phyloP scores from a whole-genome alignment of 2,329 filamentous ascomycete species.

The Pyricularia sp. region DNA sequence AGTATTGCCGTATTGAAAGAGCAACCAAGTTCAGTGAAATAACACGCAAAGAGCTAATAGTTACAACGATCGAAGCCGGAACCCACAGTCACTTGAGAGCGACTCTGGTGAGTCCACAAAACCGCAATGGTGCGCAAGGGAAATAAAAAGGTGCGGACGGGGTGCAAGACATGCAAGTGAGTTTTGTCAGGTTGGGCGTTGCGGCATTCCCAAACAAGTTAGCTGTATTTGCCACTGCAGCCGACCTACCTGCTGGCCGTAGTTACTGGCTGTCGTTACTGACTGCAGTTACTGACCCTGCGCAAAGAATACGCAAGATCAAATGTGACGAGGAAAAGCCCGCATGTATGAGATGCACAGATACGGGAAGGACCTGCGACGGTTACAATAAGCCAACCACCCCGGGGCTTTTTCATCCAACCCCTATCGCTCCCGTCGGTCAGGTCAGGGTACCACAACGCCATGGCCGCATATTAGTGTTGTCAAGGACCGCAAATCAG shows the following conservation, averaged over 20 bases:
- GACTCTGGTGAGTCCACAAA: background rate
- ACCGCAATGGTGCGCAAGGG: background rate
- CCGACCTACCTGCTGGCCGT: background rate
- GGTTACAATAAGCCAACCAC: constrained; percentile 10
- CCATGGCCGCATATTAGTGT: background rate
- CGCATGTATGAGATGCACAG: constrained; percentile 15
- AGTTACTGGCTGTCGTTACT: background rate
- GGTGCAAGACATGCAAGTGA: constrained; percentile 7
- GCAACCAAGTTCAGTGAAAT: background rate
- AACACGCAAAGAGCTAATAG: background rate
- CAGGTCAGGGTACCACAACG: background rate
- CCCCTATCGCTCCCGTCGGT: background rate
- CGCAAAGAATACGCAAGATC: constrained; percentile 16
- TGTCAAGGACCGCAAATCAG: background rate
- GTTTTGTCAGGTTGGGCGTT: background rate
- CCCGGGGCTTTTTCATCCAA: too few relatives aligned
- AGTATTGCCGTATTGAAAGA: background rate
- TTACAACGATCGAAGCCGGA: background rate
- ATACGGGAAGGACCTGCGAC: constrained; percentile 17
- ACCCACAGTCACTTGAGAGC: background rate
- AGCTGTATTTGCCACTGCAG: background rate
- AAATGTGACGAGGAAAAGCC: constrained; percentile 20
- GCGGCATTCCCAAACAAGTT: background rate
- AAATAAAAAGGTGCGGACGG: constrained; percentile 5
- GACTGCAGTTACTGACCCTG: too few relatives aligned